Percentiles rank a stretch among this genome's conserved stretches.
Conservation (phyloP, 2,329 filamentous ascomycete genomes). For the Cercospora beticola region DNA sequence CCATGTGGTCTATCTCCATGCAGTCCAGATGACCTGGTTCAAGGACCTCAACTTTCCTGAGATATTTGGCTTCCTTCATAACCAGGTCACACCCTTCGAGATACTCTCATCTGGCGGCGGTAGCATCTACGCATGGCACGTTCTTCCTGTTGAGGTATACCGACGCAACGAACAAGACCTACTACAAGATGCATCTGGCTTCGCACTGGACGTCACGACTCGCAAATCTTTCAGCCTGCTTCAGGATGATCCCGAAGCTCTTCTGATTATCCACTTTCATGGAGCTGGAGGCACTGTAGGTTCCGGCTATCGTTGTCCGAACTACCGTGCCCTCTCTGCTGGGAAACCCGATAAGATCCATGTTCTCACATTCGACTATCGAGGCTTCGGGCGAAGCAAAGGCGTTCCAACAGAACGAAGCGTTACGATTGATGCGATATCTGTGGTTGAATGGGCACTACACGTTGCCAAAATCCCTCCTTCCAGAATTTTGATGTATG, state of each 20-base stretch:
- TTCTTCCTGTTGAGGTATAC: constrained; percentile 51
- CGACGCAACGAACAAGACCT: constrained; percentile 45
- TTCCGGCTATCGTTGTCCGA: constrained; percentile 55
- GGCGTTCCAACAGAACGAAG: constrained; percentile 58
- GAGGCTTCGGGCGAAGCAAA: constrained; percentile 58
- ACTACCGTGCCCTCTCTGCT: constrained; percentile 58
- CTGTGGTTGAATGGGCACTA: constrained; percentile 56
- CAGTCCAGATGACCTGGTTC: constrained; percentile 56
- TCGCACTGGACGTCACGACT: constrained; percentile 55
- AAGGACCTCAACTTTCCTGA: constrained; percentile 52
- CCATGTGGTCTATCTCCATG: constrained; percentile 59
- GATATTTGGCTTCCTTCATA: constrained; percentile 50
- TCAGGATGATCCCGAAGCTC: constrained; percentile 61
- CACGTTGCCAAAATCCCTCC: constrained; percentile 54
- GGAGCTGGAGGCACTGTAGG: constrained; percentile 58
- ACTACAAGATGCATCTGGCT: constrained; percentile 45
- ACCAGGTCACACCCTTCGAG: constrained; percentile 52
- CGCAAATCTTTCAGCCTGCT: constrained; percentile 62
- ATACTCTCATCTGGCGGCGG: constrained; percentile 46
- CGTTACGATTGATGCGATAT: constrained; percentile 54
- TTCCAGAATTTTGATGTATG: constrained; percentile 58
- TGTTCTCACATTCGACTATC: constrained; percentile 60
- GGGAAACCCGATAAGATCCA: constrained; percentile 55
- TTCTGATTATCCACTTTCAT: constrained; percentile 63
- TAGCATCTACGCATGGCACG: constrained; percentile 51